phyloP scores from a whole-genome alignment of 495 filamentous ascomycete genomes.

The Clavariopsis aquatica region DNA sequence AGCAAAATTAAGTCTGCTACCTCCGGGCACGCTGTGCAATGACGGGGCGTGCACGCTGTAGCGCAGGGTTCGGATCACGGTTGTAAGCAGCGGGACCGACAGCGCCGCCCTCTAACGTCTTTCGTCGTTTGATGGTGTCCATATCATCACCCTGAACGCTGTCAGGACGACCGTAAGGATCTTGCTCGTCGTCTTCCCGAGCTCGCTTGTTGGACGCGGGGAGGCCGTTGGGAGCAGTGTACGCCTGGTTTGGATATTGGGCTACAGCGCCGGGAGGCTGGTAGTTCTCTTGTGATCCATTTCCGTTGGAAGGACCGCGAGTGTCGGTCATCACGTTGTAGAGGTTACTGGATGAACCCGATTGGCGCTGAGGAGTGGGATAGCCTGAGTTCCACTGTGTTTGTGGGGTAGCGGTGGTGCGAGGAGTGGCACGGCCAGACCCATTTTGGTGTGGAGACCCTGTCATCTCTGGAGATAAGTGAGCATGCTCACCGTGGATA shows the following conservation, averaged over 20 bases:
- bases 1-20: slow-evolving; percentile 24
- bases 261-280: slow-evolving; percentile 27
- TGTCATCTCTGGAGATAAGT: slow-evolving; percentile 81
- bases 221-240: slow-evolving; percentile 67
- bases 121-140: slow-evolving; percentile 77
- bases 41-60: slow-evolving; percentile 28
- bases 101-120: slow-evolving; percentile 68
- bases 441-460: slow-evolving; percentile 86
- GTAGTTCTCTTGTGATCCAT: slow-evolving; percentile 55
- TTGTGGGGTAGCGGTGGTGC: slow-evolving; percentile 67
- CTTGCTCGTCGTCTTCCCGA: slow-evolving; percentile 68
- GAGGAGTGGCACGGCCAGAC: slow-evolving; percentile 84
- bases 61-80: slow-evolving; percentile 24
- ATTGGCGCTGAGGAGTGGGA: slow-evolving; percentile 73
- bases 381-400: slow-evolving; percentile 78
- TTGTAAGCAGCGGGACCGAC: slow-evolving; percentile 49
- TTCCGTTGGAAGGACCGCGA: slow-evolving; percentile 68
- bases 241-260: slow-evolving; percentile 65
- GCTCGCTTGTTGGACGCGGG: slow-evolving; percentile 72
- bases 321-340: slow-evolving; percentile 92
- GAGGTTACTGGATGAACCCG: slow-evolving; percentile 71
- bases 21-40: slow-evolving; percentile 32
- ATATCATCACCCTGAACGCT: slow-evolving; percentile 54
- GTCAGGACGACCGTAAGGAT: slow-evolving; percentile 63
- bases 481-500: slow-evolving; percentile 72